Evolutionary conservation across 129 eudicot species (phyloP).

Genomic region (Centaurea solstitialis): DNA sequence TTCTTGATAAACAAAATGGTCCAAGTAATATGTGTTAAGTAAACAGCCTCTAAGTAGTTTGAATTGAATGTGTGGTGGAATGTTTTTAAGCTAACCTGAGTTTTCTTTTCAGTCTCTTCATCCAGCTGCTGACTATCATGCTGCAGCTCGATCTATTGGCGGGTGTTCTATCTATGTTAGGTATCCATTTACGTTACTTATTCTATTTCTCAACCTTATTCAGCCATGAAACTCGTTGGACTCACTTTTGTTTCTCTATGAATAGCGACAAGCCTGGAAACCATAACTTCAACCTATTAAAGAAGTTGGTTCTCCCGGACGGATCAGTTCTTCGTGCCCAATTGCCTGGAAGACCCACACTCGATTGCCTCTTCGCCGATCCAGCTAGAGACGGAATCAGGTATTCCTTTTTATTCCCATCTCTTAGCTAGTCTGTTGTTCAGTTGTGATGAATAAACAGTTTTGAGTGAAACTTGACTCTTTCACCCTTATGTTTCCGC

Average conservation of each 20-base stretch:
- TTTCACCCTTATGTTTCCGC: slow-evolving; percentile 13
- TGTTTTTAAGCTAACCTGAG: background rate
- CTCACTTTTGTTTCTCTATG: slow-evolving; percentile 10
- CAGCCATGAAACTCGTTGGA: background rate
- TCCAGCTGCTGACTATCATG: slow-evolving; percentile 95
- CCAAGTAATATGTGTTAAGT: background rate
- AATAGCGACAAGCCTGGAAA: slow-evolving; percentile 83
- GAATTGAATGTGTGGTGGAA: background rate
- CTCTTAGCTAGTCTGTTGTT: background rate
- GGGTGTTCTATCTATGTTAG: slow-evolving; percentile 95
- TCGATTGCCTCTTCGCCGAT: slow-evolving; percentile 83
- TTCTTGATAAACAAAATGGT: background rate
- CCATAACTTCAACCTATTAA: slow-evolving; percentile 85
- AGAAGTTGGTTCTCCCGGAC: slow-evolving; percentile 87
- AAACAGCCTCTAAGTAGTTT: background rate
- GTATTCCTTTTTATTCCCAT: slow-evolving; percentile 27
- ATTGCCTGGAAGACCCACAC: slow-evolving; percentile 86
- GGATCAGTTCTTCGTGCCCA: slow-evolving; percentile 93
- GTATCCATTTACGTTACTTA: slow-evolving; percentile 31
- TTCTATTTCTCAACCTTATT: background rate
- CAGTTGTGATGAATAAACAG: background rate
- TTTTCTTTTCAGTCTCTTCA: slow-evolving; percentile 71
- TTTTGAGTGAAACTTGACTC: background rate
- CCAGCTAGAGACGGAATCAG: slow-evolving; percentile 96
- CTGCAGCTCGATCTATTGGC: slow-evolving; percentile 91